These are phyloP conservation scores for Podila horticola DNA, from an alignment of 192 early-diverging fungal species.

Conservation along the genomic window DNA sequence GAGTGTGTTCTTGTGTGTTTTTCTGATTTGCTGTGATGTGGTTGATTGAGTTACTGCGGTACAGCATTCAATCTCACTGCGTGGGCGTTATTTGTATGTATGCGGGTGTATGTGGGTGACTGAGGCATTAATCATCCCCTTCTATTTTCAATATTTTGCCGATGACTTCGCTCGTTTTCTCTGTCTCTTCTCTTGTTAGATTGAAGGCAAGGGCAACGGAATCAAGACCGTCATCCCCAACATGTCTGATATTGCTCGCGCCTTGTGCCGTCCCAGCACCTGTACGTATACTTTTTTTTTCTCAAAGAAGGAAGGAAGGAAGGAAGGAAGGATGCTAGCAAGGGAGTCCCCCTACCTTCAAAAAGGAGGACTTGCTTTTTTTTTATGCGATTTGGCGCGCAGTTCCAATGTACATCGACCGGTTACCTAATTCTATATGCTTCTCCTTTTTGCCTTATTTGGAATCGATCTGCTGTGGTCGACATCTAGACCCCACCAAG, in stretches of 20 bases:
- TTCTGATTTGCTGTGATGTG: not conserved
- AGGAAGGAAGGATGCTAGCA: too few relatives aligned
- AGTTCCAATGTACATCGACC: too few relatives aligned
- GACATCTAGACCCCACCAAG: slow-evolving; percentile 74
- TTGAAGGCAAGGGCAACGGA: slow-evolving; percentile 99
- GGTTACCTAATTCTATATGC: not conserved
- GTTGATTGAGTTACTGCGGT: too few relatives aligned
- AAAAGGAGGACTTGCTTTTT: too few relatives aligned
- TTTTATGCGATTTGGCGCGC: too few relatives aligned
- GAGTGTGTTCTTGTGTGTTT: not conserved
- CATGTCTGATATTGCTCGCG: slow-evolving; percentile 93
- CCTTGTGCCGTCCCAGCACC: slow-evolving; percentile 86
- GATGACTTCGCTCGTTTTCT: not conserved
- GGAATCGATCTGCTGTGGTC: not conserved
- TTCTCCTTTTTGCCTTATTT: slow-evolving; percentile 7
- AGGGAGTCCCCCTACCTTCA: too few relatives aligned
- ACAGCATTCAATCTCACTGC: too few relatives aligned
- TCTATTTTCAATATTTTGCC: not conserved
- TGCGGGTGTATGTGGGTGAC: not conserved
- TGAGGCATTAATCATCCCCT: not conserved
- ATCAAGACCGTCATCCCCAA: slow-evolving; percentile 99
- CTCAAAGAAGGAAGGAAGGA: not conserved
- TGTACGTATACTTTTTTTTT: slow-evolving; percentile 59
- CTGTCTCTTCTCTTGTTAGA: slow-evolving; percentile 55
- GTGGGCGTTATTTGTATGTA: too few relatives aligned